A percentile compares a stretch with the other conserved stretches of the same genome.
phyloP scores from a whole-genome alignment of 140 eudicot genomes.

The Flaveria floridana region DNA sequence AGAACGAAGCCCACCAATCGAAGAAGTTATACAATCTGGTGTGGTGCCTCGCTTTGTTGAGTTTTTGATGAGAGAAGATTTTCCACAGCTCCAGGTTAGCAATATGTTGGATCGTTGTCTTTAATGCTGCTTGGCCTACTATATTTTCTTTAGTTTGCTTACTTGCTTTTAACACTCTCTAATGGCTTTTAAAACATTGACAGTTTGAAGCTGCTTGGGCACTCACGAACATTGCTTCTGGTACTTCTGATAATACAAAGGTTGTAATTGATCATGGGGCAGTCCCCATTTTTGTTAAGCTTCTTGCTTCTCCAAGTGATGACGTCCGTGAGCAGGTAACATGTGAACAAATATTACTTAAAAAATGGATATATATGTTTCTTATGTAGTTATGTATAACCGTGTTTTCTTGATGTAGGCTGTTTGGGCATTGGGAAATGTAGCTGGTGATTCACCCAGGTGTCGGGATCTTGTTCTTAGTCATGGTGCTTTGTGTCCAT shows the following conservation, averaged over 20 bases:
- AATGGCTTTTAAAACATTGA: slow-evolving; percentile 1
- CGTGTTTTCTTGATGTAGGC: slow-evolving; percentile 44
- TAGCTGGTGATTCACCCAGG: slow-evolving; percentile 90
- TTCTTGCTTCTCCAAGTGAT: slow-evolving; percentile 80
- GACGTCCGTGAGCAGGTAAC: slow-evolving; percentile 92
- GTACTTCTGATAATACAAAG: slow-evolving; percentile 79
- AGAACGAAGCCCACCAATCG: slow-evolving; percentile 86
- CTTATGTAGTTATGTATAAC: not conserved
- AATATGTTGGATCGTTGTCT: not conserved
- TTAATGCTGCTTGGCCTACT: not conserved
- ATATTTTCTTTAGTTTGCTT: not conserved
- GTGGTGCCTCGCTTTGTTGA: slow-evolving; percentile 88
- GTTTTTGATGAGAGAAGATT: slow-evolving; percentile 75
- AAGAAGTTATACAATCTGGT: slow-evolving; percentile 85
- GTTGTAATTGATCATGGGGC: slow-evolving; percentile 89
- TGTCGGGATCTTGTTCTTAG: slow-evolving; percentile 88
- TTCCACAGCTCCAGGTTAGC: slow-evolving; percentile 85
- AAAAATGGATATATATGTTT: not conserved
- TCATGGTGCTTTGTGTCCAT: slow-evolving; percentile 74
- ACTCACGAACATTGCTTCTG: slow-evolving; percentile 89
- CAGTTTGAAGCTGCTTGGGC: slow-evolving; percentile 99
- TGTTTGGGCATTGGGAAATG: slow-evolving; percentile 93
- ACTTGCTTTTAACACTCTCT: not conserved
- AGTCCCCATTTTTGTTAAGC: slow-evolving; percentile 77
- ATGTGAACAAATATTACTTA: not conserved